phyloP scores from a whole-genome alignment of 208 protist genomes.

The Crithidia bombi region DNA sequence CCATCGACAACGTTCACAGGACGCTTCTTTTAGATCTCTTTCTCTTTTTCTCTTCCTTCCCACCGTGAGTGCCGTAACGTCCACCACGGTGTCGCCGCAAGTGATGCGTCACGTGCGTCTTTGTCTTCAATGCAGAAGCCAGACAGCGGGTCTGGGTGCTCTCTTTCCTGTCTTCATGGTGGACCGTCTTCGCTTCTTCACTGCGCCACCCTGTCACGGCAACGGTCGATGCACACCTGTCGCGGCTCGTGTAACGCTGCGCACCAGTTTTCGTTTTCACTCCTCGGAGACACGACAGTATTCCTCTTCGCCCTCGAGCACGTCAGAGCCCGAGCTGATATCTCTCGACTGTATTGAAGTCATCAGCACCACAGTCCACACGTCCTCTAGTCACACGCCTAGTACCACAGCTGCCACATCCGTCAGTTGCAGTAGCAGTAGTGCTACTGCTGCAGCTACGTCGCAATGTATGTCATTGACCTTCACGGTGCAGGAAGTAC shows the following conservation, averaged over 20 bases:
- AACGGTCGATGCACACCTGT: not conserved
- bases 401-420: not conserved
- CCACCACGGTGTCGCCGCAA: not conserved
- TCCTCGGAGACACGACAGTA: not conserved
- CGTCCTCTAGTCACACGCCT: not conserved
- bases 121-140: not conserved
- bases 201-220: not conserved
- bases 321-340: slow-evolving; percentile 56
- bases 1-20: too few relatives aligned
- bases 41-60: too few relatives aligned
- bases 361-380: slow-evolving; percentile 11
- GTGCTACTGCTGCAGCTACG: too few relatives aligned
- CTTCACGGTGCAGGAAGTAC: not conserved
- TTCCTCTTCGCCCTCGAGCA: slow-evolving; percentile 2
- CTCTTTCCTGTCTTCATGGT: too few relatives aligned
- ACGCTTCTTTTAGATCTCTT: too few relatives aligned
- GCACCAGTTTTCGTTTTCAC: not conserved
- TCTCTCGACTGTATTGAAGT: slow-evolving; percentile 51
- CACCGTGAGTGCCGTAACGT: not conserved
- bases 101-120: not conserved
- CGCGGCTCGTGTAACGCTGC: not conserved
- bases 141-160: too few relatives aligned
- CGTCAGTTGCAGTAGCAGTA: too few relatives aligned
- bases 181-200: too few relatives aligned
- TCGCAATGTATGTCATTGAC: too few relatives aligned